Evolutionary conservation across 2,329 filamentous ascomycete species (phyloP), one percentile per base, ranked within the genome.

Genomic region (Venturia aucupariae): DNA sequence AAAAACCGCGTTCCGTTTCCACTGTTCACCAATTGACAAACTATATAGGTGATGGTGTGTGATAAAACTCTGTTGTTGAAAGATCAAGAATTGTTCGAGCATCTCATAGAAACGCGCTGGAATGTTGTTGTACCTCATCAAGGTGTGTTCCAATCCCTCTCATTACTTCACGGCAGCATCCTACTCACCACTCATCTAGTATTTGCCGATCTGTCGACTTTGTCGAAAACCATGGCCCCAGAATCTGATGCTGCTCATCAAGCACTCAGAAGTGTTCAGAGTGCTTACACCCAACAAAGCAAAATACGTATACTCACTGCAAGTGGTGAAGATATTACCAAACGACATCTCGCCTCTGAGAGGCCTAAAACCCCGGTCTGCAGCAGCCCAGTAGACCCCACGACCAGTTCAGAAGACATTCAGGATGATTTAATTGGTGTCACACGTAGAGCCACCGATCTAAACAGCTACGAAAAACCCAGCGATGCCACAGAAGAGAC

Each of bases 241-340:
- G 54, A 42, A 5, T 38, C 35, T 2, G 27, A 1, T 1, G 51
- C 38, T 13, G 63, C 63, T 24, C 10, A 41, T 2, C 2, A 61
- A 24, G 63, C 63, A 5, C 27, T 64, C 1, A 55, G 44, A 19
- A 54, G 39, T 22, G 48, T 63, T 11, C 2, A 41, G 4, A 32
- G 10, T 46, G 54, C 63, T 32, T 64, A 46, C 15, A 15, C 10
- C 22, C 4, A 7, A 2, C 22, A 60, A 3, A 57, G 15, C 10
- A 48, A 64, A 17, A 27, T 64, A 1, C 51, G 51, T 15, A 64
- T 64, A 7, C 55, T 64, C 13, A 61, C 27, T 22, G 32, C 27
- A 24, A 61, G 3, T 2, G 63, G 63, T n/a, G n/a, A 60, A 7
- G 63, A 64, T 15, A 61, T 48, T 15, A 64, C 63, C 11, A 60